Conservation (phyloP, 2,329 filamentous ascomycete species). For the Aureobasidium namibiae region DNA sequence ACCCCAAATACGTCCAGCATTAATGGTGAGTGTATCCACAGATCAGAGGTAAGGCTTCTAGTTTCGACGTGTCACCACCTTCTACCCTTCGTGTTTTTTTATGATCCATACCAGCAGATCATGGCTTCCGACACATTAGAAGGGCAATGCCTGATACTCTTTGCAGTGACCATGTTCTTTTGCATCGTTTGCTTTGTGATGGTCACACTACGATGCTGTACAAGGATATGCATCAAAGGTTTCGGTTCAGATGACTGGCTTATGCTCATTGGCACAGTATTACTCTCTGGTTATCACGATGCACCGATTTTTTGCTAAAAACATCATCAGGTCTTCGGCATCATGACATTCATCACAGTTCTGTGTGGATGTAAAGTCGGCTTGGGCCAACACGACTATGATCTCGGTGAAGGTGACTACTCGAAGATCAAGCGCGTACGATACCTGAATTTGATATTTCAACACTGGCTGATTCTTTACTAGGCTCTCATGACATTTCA, state of each 20-base stretch:
- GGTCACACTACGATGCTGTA: slow-evolving; percentile 5
- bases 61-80: not conserved
- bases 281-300: not conserved
- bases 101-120: not conserved
- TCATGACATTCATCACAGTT: slow-evolving; percentile 1
- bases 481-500: slow-evolving; percentile 6
- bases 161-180: not conserved
- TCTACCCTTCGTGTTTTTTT: not conserved
- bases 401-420: not conserved
- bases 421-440: slow-evolving; percentile 5
- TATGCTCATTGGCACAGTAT: slow-evolving; percentile 4
- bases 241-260: slow-evolving; percentile 12
- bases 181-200: not conserved
- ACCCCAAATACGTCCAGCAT: not conserved
- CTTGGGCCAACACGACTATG: slow-evolving; percentile 12
- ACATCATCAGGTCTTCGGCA: not conserved
- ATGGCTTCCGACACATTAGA: not conserved
- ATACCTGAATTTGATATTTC: no score
- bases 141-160: not conserved
- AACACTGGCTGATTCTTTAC: not conserved
- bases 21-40: not conserved
- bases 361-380: slow-evolving; percentile 8
- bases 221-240: not conserved
- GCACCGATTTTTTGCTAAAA: not conserved
- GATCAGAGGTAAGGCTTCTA: not conserved